Conservation (phyloP, 2,329 filamentous ascomycete species). For the Shiraia bambusicola region DNA sequence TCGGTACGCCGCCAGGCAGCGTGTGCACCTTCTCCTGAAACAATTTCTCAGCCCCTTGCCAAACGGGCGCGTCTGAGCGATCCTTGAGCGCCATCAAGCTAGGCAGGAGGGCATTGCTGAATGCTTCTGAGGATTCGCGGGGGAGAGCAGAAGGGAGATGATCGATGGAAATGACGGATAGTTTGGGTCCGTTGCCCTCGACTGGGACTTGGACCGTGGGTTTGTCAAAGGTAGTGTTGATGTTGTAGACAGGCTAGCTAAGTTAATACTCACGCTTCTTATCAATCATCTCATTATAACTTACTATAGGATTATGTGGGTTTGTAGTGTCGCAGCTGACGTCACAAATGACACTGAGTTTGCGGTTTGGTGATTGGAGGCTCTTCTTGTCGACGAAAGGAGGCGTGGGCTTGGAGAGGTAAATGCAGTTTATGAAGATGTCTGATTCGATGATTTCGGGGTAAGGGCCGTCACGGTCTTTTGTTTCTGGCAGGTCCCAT, state of each 20-base stretch:
- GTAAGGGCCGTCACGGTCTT: slow-evolving; percentile 66
- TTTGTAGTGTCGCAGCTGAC: slow-evolving; percentile 69
- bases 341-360: slow-evolving; percentile 65
- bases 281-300: no score
- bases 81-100: slow-evolving; percentile 77
- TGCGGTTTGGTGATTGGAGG: slow-evolving; percentile 67
- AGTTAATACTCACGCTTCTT: no score
- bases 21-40: slow-evolving; percentile 79
- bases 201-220: slow-evolving; percentile 78
- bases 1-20: slow-evolving; percentile 55
- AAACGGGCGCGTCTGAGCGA: slow-evolving; percentile 71
- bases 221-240: slow-evolving; percentile 82
- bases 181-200: slow-evolving; percentile 57
- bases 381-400: slow-evolving; percentile 75
- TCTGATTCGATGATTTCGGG: slow-evolving; percentile 69
- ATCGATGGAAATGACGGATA: slow-evolving; percentile 72
- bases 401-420: slow-evolving; percentile 75
- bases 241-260: slow-evolving; percentile 82
- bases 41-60: slow-evolving; percentile 79
- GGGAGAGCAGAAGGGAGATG: slow-evolving; percentile 66
- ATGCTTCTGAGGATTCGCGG: slow-evolving; percentile 82
- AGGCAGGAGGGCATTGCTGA: slow-evolving; percentile 75
- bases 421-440: slow-evolving; percentile 62
- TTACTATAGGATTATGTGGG: slow-evolving; percentile 68
- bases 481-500: slow-evolving; percentile 81